Evolutionary conservation across 208 protist species (phyloP).

Genomic region (Trypanosoma rangeli): DNA sequence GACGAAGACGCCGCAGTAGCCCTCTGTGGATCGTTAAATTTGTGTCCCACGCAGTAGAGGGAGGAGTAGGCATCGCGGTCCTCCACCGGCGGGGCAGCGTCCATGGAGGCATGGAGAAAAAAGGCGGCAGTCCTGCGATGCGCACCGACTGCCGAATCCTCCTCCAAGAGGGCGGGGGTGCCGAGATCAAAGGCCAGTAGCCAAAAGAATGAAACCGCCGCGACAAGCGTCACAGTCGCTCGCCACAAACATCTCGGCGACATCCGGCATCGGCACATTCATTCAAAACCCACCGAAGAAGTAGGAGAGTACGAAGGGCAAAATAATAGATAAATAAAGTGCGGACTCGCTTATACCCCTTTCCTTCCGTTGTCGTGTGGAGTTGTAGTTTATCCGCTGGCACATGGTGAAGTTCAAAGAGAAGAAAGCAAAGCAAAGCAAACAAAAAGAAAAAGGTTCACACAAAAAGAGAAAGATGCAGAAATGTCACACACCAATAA

Average conservation of each 20-base stretch:
- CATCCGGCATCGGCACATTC: background rate
- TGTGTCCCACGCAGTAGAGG: constrained; percentile 15
- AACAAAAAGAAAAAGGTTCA: background rate
- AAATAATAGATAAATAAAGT: background rate
- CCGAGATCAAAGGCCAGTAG: background rate
- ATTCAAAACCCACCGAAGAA: background rate
- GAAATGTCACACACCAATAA: background rate
- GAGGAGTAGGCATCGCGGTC: constrained; percentile 15
- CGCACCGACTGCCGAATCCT: background rate
- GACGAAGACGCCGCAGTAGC: background rate
- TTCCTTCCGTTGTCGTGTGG: background rate
- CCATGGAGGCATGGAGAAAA: background rate
- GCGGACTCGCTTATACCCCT: background rate
- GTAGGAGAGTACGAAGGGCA: background rate
- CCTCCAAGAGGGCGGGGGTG: background rate
- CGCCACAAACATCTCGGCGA: background rate
- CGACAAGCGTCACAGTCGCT: background rate
- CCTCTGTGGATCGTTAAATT: background rate
- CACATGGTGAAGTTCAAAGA: background rate
- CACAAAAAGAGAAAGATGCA: no score
- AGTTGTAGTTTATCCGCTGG: background rate
- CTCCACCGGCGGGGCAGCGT: background rate
- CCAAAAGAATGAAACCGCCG: background rate
- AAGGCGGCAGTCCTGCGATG: background rate
- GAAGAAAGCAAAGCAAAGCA: background rate